These are phyloP conservation scores for Selaginella tamariscina DNA, from an alignment of 75 land plant genomes.

Conservation along the genomic window DNA sequence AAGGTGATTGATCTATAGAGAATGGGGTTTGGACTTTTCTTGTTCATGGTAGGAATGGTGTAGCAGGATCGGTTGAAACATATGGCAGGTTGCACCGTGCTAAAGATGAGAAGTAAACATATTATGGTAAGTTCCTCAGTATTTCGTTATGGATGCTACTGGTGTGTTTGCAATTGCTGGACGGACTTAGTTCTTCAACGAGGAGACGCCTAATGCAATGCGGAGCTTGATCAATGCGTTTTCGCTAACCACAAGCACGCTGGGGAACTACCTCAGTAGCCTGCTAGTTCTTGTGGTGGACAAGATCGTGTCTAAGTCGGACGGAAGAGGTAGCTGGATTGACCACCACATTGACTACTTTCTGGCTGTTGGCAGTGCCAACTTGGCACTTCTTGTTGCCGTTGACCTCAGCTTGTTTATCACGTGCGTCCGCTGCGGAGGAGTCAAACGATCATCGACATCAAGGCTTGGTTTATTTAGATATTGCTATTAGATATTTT, in stretches of 20 bases:
- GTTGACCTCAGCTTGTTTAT: too few relatives aligned
- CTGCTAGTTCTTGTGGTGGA: slow-evolving; percentile 51
- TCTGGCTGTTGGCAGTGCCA: slow-evolving; percentile 22
- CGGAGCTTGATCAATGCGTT: slow-evolving; percentile 66
- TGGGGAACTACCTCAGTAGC: slow-evolving; percentile 76
- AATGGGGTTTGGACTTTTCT: slow-evolving; percentile 48
- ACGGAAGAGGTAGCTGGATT: slow-evolving; percentile 69
- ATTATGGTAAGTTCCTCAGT: slow-evolving; percentile 29
- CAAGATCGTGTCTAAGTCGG: slow-evolving; percentile 33
- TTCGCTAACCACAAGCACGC: slow-evolving; percentile 52
- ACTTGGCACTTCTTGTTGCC: too few relatives aligned
- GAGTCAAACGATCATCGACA: too few relatives aligned
- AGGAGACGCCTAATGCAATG: slow-evolving; percentile 55
- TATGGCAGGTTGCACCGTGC: slow-evolving; percentile 24
- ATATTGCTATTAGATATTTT: too few relatives aligned
- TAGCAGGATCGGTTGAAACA: slow-evolving; percentile 48
- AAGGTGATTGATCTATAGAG: slow-evolving; percentile 60
- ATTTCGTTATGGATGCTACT: too few relatives aligned
- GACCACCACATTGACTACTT: slow-evolving; percentile 26
- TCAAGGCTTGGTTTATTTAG: too few relatives aligned
- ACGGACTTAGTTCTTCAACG: slow-evolving; percentile 75
- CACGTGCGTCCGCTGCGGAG: too few relatives aligned
- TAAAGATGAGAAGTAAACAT: background rate
- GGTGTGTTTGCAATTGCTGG: slow-evolving; percentile 73
- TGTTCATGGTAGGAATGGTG: slow-evolving; percentile 38